These are phyloP conservation scores for Hypoxylon rubiginosum DNA, from an alignment of 2,329 filamentous ascomycete species.

Conservation along the genomic window DNA sequence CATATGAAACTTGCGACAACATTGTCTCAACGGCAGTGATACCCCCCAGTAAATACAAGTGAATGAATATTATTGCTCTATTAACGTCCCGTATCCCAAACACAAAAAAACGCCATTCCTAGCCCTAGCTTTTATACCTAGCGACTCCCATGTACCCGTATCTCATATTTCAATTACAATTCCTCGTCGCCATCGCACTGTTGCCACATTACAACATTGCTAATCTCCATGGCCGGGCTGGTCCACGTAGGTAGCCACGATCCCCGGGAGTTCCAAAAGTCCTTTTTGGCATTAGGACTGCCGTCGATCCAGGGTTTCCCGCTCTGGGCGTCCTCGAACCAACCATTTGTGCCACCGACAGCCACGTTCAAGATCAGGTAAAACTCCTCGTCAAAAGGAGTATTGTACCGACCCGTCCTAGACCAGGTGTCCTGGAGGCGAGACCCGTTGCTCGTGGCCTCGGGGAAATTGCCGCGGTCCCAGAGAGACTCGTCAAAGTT, in stretches of 20 bases:
- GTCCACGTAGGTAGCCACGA: slow-evolving; percentile 80
- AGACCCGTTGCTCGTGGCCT: slow-evolving; percentile 74
- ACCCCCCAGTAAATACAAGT: background rate
- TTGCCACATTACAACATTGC: slow-evolving; percentile 78
- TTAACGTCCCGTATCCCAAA: background rate
- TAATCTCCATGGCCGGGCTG: slow-evolving; percentile 75
- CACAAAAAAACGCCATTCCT: slow-evolving; percentile 13
- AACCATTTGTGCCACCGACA: slow-evolving; percentile 84
- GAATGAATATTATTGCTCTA: background rate
- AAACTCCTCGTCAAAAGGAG: slow-evolving; percentile 82
- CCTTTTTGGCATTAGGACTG: slow-evolving; percentile 74
- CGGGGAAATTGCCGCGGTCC: slow-evolving; percentile 76
- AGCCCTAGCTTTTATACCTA: background rate
- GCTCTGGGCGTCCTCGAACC: slow-evolving; percentile 80
- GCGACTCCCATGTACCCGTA: background rate
- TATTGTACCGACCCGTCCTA: slow-evolving; percentile 69
- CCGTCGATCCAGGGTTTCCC: slow-evolving; percentile 85
- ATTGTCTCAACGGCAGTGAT: background rate
- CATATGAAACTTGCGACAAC: background rate
- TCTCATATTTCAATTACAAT: slow-evolving; percentile 51
- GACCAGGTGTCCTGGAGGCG: slow-evolving; percentile 74
- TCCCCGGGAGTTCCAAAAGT: slow-evolving; percentile 80
- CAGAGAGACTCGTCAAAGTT: slow-evolving; percentile 79
- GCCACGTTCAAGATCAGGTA: slow-evolving; percentile 83
- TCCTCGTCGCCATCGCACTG: slow-evolving; percentile 74